phyloP scores from a whole-genome alignment of 202 grass and related monocot species.

The Tripidium arundinaceum region DNA sequence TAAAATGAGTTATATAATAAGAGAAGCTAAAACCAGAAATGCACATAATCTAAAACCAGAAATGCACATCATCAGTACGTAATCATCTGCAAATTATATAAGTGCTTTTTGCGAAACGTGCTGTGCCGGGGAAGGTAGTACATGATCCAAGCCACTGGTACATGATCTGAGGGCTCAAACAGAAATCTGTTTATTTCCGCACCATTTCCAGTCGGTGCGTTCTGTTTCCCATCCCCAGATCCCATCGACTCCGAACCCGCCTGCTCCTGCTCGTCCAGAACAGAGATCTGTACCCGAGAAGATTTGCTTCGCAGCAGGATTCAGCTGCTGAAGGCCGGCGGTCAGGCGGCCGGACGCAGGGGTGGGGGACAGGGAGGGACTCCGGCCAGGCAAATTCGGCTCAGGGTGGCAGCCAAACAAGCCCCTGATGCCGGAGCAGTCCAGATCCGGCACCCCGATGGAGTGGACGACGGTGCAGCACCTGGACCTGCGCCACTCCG shows the following conservation, averaged over 20 bases:
- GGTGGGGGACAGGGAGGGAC: background rate
- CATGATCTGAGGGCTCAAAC: background rate
- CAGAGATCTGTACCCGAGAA: background rate
- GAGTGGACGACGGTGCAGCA: too few relatives aligned
- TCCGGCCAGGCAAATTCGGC: background rate
- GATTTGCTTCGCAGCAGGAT: conserved; percentile 1
- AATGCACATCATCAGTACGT: too few relatives aligned
- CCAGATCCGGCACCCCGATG: too few relatives aligned
- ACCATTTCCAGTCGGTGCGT: background rate
- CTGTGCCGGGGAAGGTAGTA: background rate
- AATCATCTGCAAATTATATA: too few relatives aligned
- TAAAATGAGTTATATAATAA: too few relatives aligned
- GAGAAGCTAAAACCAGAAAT: too few relatives aligned
- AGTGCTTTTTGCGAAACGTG: too few relatives aligned
- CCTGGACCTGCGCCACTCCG: too few relatives aligned
- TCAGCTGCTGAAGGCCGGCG: background rate
- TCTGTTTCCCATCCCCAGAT: background rate
- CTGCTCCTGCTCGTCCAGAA: background rate
- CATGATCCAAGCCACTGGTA: conserved; percentile 4
- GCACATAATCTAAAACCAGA: too few relatives aligned
- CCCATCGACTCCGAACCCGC: too few relatives aligned
- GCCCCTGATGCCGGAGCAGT: conserved; percentile 16
- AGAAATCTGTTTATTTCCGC: background rate
- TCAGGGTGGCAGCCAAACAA: background rate
- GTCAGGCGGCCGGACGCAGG: background rate